Percentiles rank a stretch among this genome's conserved stretches.
Conservation (phyloP, 306 rosid genomes). For the Cajanus cajan region DNA sequence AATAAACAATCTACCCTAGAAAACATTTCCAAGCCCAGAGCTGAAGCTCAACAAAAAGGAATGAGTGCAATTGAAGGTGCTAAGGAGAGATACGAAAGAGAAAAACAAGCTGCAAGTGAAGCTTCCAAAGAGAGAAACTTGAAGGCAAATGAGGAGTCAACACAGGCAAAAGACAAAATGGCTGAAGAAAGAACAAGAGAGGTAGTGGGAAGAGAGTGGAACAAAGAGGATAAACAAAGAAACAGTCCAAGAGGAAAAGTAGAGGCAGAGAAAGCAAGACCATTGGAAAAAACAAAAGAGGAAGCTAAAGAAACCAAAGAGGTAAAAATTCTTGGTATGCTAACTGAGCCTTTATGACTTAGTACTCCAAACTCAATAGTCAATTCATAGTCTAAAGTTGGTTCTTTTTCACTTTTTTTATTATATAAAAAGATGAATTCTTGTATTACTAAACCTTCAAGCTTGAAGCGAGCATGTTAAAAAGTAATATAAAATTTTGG, state of each 20-base stretch:
- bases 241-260: not conserved
- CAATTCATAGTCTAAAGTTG: not conserved
- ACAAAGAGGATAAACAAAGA: not conserved
- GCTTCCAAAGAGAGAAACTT: constrained; percentile 26
- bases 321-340: not conserved
- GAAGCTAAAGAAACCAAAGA: not conserved
- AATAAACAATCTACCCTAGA: constrained; percentile 29
- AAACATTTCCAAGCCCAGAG: constrained; percentile 43
- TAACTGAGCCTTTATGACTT: not conserved
- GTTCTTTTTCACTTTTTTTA: not conserved
- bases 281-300: not conserved
- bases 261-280: constrained; percentile 4
- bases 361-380: not conserved
- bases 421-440: not conserved
- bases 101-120: constrained; percentile 34
- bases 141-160: constrained; percentile 17
- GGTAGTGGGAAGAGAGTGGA: not conserved
- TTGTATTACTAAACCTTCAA: not conserved
- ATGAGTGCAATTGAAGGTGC: constrained; percentile 44
- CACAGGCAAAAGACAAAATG: not conserved
- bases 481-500: not conserved
- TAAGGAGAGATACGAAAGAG: constrained; percentile 46
- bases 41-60: constrained; percentile 46
- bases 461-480: not conserved
- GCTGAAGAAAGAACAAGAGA: not conserved